phyloP scores from a whole-genome alignment of 106 monocot genomes.

The Acorus gramineus region DNA sequence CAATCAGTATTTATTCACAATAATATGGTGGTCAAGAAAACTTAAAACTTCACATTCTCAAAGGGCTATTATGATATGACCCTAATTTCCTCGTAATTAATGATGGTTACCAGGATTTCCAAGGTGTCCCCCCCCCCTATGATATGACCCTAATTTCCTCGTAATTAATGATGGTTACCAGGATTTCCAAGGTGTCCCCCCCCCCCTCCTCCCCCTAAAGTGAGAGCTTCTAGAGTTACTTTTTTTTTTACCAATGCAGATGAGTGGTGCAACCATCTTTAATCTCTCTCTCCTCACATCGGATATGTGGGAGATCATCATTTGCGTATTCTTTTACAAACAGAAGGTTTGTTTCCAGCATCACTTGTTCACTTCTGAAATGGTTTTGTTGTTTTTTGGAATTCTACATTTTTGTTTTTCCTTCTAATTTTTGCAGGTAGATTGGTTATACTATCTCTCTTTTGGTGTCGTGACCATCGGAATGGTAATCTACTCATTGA shows the following conservation, averaged over 20 bases:
- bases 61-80: too few species aligned
- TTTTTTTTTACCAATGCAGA: constrained; percentile 25
- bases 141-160: too few species aligned
- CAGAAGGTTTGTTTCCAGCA: constrained; percentile 29
- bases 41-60: too few species aligned
- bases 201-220: too few species aligned
- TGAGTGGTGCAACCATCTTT: constrained; percentile 64
- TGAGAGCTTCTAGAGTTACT: too few species aligned
- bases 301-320: constrained; percentile 59
- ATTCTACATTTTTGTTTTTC: neutral
- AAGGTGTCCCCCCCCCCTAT: too few species aligned
- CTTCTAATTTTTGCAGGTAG: constrained; percentile 17
- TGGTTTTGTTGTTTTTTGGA: too few species aligned
- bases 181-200: too few species aligned
- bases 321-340: constrained; percentile 47
- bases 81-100: too few species aligned
- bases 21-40: neutral
- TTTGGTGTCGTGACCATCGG: constrained; percentile 40
- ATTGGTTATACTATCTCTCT: constrained; percentile 59
- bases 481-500: constrained; percentile 45
- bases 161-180: too few species aligned
- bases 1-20: neutral
- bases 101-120: too few species aligned
- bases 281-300: constrained; percentile 74
- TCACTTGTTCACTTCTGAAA: too few species aligned